phyloP scores from a whole-genome alignment of 192 early-diverging fungal species.

The Backusella liffmaniae region DNA sequence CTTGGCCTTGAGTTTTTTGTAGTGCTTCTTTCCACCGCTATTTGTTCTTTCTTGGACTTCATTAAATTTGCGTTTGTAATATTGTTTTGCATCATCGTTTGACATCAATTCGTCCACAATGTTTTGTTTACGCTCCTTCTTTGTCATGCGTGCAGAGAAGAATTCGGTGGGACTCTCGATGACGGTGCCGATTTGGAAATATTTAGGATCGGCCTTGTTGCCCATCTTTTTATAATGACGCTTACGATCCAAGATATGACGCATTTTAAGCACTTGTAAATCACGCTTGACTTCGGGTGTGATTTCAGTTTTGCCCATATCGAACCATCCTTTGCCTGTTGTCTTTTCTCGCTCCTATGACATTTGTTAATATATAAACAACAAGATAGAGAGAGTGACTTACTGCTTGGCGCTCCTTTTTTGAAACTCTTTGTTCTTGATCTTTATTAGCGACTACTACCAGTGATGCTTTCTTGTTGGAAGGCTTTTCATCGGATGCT shows the following conservation, averaged over 20 bases:
- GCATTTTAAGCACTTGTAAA: slow-evolving; percentile 80
- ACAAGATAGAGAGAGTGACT: background rate
- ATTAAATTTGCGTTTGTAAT: slow-evolving; percentile 85
- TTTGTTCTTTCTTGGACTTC: slow-evolving; percentile 69
- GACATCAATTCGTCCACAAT: slow-evolving; percentile 88
- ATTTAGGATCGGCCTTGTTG: slow-evolving; percentile 71
- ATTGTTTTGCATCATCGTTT: slow-evolving; percentile 67
- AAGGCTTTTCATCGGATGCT: slow-evolving; percentile 12
- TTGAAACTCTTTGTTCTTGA: slow-evolving; percentile 32
- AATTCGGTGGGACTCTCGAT: slow-evolving; percentile 87
- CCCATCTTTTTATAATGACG: slow-evolving; percentile 85
- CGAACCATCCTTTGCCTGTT: slow-evolving; percentile 76
- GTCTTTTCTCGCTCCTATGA: slow-evolving; percentile 27
- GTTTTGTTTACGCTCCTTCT: slow-evolving; percentile 80
- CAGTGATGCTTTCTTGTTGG: slow-evolving; percentile 27
- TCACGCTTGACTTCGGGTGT: slow-evolving; percentile 91
- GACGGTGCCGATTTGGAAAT: slow-evolving; percentile 95
- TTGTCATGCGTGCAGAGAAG: slow-evolving; percentile 81
- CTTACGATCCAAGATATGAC: slow-evolving; percentile 90
- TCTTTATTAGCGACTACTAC: slow-evolving; percentile 35
- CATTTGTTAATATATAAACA: background rate
- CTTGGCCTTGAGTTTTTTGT: slow-evolving; percentile 46
- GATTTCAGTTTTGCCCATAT: slow-evolving; percentile 79
- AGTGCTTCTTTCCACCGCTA: slow-evolving; percentile 51
- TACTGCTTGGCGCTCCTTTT: slow-evolving; percentile 42